Evolutionary conservation across 192 early-diverging fungal species (phyloP).

Genomic region (Gryganskiella cystojenkinii): DNA sequence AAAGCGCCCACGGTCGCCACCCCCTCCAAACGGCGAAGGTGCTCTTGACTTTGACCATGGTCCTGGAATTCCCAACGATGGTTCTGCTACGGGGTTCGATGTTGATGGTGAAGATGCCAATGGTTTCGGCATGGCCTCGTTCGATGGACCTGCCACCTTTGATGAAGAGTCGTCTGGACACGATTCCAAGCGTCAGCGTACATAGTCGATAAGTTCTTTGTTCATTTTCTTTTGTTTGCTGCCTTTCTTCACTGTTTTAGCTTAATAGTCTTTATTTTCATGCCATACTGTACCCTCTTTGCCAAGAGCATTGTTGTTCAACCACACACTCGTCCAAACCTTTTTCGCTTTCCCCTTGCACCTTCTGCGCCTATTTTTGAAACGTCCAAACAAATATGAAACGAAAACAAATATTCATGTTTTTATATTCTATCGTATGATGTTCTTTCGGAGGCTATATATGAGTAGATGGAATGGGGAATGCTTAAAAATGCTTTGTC

Average conservation of each 20-base stretch:
- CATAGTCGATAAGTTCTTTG: constrained; percentile 11
- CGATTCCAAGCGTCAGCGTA: constrained; percentile 38
- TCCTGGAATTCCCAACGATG: background rate
- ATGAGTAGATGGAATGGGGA: no score
- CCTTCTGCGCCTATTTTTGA: background rate
- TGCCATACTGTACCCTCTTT: no score
- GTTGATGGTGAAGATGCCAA: constrained; percentile 40
- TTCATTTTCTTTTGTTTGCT: no score
- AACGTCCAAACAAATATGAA: background rate
- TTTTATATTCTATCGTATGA: background rate
- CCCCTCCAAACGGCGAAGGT: background rate
- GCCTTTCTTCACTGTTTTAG: no score
- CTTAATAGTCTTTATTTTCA: no score
- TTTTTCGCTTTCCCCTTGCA: no score
- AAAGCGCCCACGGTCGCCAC: constrained; percentile 50
- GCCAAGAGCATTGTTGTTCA: no score
- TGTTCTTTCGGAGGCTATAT: no score
- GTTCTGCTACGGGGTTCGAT: constrained; percentile 17
- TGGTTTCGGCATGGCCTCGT: constrained; percentile 43
- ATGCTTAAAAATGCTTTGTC: no score
- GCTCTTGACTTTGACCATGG: constrained; percentile 26
- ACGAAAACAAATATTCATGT: background rate
- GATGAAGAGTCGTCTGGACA: constrained; percentile 34
- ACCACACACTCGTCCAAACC: no score
- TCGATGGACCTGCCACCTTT: constrained; percentile 50